Base-by-base conservation (phyloP, 2,329 filamentous ascomycete genomes). In the Ascomycota sp. region DNA sequence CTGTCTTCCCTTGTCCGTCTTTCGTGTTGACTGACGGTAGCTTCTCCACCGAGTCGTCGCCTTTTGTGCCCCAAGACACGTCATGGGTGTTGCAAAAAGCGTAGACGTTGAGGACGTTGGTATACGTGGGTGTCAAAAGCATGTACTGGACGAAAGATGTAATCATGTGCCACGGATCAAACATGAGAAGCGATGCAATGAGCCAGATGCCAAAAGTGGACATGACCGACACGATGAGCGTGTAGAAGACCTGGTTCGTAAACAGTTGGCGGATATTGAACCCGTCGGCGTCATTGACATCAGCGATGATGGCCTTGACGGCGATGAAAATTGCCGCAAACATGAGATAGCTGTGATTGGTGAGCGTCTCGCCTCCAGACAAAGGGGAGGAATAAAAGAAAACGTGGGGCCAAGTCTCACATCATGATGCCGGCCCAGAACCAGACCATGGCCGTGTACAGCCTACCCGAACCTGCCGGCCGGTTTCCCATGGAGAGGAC, bases 31-130 rank as follows among this genome's bases (percentile, higher is more conserved):
- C 86, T 0, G 75, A 81, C 2, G 82, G 81, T 31, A 94, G 69
- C 46, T 86, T 85, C 43, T 92, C 83, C 6, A 86, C 67, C 53
- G 93, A 94, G 56, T 94, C 86, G 50, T 95, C 89, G 43, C 89
- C 89, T 55, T 95, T 98, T 25, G 89, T 98, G 45, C 85, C 85
- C 85, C 85, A 94, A 4, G 85, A 91, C 39, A 94, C 89, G 47
- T 94, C 85, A 63, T 94, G 85, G 19, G 85, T 93, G 56, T 94
- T 94, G 57, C 85, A 95, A 56, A 98, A 98, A 36, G 86, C 86
- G 55, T 95, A 98, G 33, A 98, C 89, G 61, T 95, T 98, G 44
- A 98, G 73, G 34, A 95, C 85, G 55, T 95, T 98, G 59, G 91
- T 91, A 57, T 93, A 98, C 1, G 85, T 93, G 0, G 89, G 89